Conservation (phyloP, 495 filamentous ascomycete species). For the Neurospora sp. region DNA sequence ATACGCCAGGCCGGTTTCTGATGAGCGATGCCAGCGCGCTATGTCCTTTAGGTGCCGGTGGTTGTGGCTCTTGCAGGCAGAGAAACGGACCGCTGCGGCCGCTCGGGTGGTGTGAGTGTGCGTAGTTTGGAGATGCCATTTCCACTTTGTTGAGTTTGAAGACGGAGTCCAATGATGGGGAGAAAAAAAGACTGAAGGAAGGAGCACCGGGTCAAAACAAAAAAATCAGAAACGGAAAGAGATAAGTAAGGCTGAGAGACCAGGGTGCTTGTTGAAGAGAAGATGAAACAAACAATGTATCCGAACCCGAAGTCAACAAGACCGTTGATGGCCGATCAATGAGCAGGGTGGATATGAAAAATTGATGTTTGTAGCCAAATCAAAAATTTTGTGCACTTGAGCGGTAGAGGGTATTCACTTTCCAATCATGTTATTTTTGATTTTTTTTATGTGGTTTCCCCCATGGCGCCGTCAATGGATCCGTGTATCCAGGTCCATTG, state of each 20-base stretch:
- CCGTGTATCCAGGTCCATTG: not conserved
- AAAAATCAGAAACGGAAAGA: not conserved
- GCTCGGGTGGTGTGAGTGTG: conserved; percentile 1
- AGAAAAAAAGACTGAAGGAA: not conserved
- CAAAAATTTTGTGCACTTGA: not conserved
- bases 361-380: not conserved
- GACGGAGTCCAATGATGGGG: not conserved
- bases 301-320: not conserved
- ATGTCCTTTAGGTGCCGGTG: conserved; percentile 18
- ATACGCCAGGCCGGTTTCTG: conserved; percentile 18
- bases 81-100: conserved; percentile 22
- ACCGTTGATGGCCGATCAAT: not conserved
- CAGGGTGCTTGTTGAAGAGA: not conserved
- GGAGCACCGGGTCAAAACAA: not conserved
- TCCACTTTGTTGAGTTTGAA: not conserved
- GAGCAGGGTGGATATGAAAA: not conserved
- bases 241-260: not conserved
- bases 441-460: not conserved
- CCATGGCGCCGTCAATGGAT: not conserved
- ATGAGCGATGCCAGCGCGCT: conserved; percentile 28
- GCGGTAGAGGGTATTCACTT: not conserved
- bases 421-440: not conserved
- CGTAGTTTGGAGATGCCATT: not conserved
- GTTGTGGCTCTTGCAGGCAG: conserved; percentile 27
- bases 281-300: not conserved